A percentile compares a stretch with the other conserved stretches of the same genome.
phyloP scores from a whole-genome alignment of 176 grass and related monocot species.

The Oryza brachyantha region DNA sequence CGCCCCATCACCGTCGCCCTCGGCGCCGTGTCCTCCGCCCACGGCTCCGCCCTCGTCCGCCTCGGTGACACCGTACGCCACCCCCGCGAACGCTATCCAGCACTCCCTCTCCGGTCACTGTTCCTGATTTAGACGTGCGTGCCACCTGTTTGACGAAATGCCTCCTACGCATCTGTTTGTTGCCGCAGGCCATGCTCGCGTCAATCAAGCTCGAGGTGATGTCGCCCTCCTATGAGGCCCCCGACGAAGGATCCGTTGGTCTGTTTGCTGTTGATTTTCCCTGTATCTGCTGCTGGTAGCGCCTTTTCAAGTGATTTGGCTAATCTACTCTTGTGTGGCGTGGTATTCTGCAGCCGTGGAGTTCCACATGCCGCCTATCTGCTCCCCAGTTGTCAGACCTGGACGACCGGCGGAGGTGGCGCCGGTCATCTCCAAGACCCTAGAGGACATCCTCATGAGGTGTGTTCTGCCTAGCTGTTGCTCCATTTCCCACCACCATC shows the following conservation, averaged over 20 bases:
- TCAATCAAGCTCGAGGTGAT: conserved; percentile 96
- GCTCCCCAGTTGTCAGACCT: conserved; percentile 67
- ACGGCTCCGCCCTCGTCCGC: conserved; percentile 70
- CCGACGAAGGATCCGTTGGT: conserved; percentile 88
- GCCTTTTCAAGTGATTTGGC: not conserved
- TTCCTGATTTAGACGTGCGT: not conserved
- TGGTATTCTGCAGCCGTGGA: conserved; percentile 53
- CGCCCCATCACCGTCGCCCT: conserved; percentile 64
- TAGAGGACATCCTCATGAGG: conserved; percentile 73
- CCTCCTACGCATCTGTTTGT: not conserved
- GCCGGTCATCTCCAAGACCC: conserved; percentile 69
- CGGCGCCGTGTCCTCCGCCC: conserved; percentile 61
- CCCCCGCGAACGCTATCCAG: not conserved
- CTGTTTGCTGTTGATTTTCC: conserved; percentile 19
- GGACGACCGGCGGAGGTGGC: conserved; percentile 58
- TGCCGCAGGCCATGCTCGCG: conserved; percentile 69
- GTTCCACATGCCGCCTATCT: conserved; percentile 92
- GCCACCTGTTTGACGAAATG: conserved; percentile 48
- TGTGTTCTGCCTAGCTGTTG: conserved; percentile 24
- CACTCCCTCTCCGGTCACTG: not conserved
- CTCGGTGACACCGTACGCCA: conserved; percentile 68
- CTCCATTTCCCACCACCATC: not conserved
- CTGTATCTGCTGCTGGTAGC: conserved; percentile 8
- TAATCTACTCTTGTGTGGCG: conserved; percentile 18
- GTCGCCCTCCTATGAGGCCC: conserved; percentile 51